Conservation (phyloP, 768 basidiomycete genomes). For the Pleurotus ostreatus region DNA sequence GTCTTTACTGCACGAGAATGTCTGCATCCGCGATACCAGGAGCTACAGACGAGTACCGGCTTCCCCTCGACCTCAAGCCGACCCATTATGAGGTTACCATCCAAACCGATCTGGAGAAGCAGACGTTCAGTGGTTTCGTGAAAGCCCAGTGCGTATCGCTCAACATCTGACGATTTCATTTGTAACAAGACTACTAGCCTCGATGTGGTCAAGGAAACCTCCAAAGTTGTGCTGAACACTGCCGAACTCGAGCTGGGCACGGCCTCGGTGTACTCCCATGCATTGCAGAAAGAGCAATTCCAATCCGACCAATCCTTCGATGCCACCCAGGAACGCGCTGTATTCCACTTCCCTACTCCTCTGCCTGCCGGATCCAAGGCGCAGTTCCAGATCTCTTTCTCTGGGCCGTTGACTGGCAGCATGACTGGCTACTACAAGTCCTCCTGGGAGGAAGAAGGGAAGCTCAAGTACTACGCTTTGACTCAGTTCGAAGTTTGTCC, state of each 20-base stretch:
- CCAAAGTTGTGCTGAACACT: conserved; percentile 61
- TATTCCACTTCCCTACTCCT: conserved; percentile 50
- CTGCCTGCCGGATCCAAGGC: conserved; percentile 71
- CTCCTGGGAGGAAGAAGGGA: conserved; percentile 56
- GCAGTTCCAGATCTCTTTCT: conserved; percentile 65
- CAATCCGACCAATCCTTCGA: conserved; percentile 51
- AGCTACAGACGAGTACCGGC: conserved; percentile 43
- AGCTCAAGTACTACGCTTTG: conserved; percentile 65
- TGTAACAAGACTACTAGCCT: too few relatives aligned
- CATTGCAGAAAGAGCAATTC: conserved; percentile 42
- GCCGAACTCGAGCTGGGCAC: conserved; percentile 53
- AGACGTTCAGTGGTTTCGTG: conserved; percentile 73
- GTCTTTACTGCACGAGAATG: conserved; percentile 19
- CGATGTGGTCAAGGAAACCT: conserved; percentile 58
- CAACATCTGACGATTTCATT: neutral
- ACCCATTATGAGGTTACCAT: conserved; percentile 77
- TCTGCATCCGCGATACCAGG: conserved; percentile 17
- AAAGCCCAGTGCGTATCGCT: conserved; percentile 52
- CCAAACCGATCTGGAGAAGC: conserved; percentile 77
- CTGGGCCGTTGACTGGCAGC: conserved; percentile 57
- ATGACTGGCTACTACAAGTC: conserved; percentile 88
- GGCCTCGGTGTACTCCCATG: conserved; percentile 53
- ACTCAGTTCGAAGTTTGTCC: conserved; percentile 81
- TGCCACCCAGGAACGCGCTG: conserved; percentile 57
- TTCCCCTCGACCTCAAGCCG: conserved; percentile 65